Percentiles rank a stretch among this genome's conserved stretches.
Evolutionary conservation across 129 eudicot species (phyloP).

Genomic region (Artemisia annua): DNA sequence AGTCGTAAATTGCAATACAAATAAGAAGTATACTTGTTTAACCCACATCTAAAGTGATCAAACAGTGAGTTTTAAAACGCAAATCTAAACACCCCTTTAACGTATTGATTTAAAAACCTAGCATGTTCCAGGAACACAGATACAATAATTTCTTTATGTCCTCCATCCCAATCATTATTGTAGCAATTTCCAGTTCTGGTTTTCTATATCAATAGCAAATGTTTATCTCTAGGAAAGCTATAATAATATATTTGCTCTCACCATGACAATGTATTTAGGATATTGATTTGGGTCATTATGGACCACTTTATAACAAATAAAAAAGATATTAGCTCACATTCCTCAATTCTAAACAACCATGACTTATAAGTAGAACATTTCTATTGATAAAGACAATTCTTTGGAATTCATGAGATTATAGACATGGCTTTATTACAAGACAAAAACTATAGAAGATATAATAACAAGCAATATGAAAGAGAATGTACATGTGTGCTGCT

Average conservation of each 20-base stretch:
- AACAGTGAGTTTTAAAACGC: neutral
- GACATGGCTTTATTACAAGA: neutral
- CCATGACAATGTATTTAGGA: neutral
- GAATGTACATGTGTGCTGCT: constrained; percentile 59
- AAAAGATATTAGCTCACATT: neutral
- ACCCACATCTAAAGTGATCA: too few relatives aligned
- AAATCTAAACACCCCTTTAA: constrained; percentile 4
- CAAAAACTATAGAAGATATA: neutral
- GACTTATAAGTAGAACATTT: neutral
- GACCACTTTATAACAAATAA: neutral
- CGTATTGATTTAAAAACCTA: neutral
- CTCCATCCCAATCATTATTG: too few relatives aligned
- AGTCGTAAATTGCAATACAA: too few relatives aligned
- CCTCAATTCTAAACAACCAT: neutral
- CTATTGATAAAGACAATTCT: constrained; percentile 1
- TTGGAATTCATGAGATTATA: constrained; percentile 3
- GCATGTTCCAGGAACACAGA: neutral
- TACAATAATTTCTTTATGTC: neutral
- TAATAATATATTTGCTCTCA: neutral
- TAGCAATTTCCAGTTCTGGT: neutral
- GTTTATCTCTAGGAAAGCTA: neutral
- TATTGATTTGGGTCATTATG: neutral
- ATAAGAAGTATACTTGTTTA: too few relatives aligned
- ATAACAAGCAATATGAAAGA: constrained; percentile 2
- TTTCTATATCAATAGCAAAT: neutral